phyloP scores from a whole-genome alignment of 2,329 filamentous ascomycete species.

The Pyrenochaeta sp. region DNA sequence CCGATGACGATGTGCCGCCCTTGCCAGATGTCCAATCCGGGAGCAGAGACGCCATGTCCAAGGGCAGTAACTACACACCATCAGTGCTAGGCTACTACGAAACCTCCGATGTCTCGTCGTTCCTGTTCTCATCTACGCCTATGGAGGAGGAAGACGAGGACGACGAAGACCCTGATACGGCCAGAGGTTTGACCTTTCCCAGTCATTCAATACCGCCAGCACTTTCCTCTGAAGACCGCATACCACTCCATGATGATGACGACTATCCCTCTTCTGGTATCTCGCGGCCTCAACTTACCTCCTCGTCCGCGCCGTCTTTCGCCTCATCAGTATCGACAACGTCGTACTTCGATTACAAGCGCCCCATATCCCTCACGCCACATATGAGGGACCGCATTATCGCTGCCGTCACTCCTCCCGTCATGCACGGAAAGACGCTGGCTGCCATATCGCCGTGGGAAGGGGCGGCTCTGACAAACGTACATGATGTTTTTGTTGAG shows the following conservation, averaged over 20 bases:
- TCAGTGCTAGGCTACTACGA: slow-evolving; percentile 45
- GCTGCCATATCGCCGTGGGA: slow-evolving; percentile 46
- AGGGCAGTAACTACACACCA: slow-evolving; percentile 33
- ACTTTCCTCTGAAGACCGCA: slow-evolving; percentile 8
- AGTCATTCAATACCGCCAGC: slow-evolving; percentile 17
- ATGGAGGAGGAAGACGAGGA: slow-evolving; percentile 29
- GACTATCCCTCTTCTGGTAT: slow-evolving; percentile 36
- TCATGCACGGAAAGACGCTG: slow-evolving; percentile 27
- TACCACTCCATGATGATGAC: slow-evolving; percentile 17
- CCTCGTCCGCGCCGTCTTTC: slow-evolving; percentile 44
- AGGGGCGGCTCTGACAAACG: slow-evolving; percentile 34
- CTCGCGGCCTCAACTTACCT: slow-evolving; percentile 36
- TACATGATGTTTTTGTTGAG: slow-evolving; percentile 44
- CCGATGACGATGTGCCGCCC: slow-evolving; percentile 33
- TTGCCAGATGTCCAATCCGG: slow-evolving; percentile 20
- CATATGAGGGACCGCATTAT: slow-evolving; percentile 39
- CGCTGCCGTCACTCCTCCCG: slow-evolving; percentile 41
- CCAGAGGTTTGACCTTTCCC: slow-evolving; percentile 33
- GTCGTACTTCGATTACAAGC: slow-evolving; percentile 47
- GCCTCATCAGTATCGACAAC: slow-evolving; percentile 34
- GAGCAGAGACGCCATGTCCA: slow-evolving; percentile 12
- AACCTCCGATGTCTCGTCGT: slow-evolving; percentile 30
- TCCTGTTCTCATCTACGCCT: slow-evolving; percentile 45
- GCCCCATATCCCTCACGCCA: slow-evolving; percentile 28
- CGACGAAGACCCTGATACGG: slow-evolving; percentile 27